Conservation (phyloP, 1,284 basidiomycete genomes). For the Phlebopus sp. region DNA sequence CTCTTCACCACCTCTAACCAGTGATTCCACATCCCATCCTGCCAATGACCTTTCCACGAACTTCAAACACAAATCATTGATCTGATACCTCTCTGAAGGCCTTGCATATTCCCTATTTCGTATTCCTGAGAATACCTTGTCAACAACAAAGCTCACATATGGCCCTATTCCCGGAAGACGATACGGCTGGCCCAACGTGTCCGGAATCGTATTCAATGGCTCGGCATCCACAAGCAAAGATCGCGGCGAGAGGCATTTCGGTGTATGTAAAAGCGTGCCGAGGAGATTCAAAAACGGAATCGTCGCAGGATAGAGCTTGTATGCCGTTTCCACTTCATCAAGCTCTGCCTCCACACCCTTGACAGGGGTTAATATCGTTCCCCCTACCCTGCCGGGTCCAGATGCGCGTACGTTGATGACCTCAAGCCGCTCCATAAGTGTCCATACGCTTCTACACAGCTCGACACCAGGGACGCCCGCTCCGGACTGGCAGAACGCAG, state of each 20-base stretch:
- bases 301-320: slow-evolving; percentile 81
- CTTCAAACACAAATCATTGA: slow-evolving; percentile 80
- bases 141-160: slow-evolving; percentile 83
- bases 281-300: slow-evolving; percentile 87
- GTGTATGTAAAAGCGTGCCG: slow-evolving; percentile 75
- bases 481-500: slow-evolving; percentile 81
- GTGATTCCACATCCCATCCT: slow-evolving; percentile 74
- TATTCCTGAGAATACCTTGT: slow-evolving; percentile 80
- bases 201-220: slow-evolving; percentile 71
- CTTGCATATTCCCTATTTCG: slow-evolving; percentile 71
- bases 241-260: slow-evolving; percentile 62
- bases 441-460: slow-evolving; percentile 81
- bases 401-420: slow-evolving; percentile 72
- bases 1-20: slow-evolving; percentile 53
- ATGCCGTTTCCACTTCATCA: slow-evolving; percentile 81
- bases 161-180: slow-evolving; percentile 74
- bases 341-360: slow-evolving; percentile 79
- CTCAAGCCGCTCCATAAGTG: slow-evolving; percentile 77
- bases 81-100: slow-evolving; percentile 81
- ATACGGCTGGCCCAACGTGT: slow-evolving; percentile 71
- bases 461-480: slow-evolving; percentile 73
- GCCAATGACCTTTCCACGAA: slow-evolving; percentile 85
- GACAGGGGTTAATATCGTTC: slow-evolving; percentile 45
- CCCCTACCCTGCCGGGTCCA: slow-evolving; percentile 31
- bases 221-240: slow-evolving; percentile 60